A percentile compares a stretch with the other conserved stretches of the same genome.
Conservation (phyloP, 768 basidiomycete species). For the Trichaptum fuscoviolaceum region DNA sequence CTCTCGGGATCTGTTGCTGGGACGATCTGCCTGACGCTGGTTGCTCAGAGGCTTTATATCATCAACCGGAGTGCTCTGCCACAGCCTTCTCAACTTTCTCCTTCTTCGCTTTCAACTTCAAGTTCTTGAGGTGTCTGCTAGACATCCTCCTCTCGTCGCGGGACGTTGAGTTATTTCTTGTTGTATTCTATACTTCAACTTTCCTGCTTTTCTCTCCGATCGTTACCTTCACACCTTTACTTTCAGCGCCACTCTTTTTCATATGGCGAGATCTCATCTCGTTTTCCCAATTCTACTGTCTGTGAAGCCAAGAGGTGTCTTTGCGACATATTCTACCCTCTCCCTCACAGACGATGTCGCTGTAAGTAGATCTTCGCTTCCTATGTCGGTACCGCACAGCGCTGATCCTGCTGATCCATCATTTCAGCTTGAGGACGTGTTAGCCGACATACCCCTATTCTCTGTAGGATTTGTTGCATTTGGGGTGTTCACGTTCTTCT, state of each 20-base stretch:
- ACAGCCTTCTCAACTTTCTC: background rate
- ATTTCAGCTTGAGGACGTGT: conserved; percentile 46
- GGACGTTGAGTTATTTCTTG: background rate
- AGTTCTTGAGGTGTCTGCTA: background rate
- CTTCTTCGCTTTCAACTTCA: background rate
- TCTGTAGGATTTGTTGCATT: conserved; percentile 62
- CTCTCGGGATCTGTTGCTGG: background rate
- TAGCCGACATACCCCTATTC: conserved; percentile 64
- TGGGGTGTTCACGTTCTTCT: conserved; percentile 51
- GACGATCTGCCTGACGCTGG: conserved; percentile 1
- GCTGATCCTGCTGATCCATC: background rate
- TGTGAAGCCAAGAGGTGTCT: conserved; percentile 20
- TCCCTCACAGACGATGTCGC: conserved; percentile 37
- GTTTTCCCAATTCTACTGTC: conserved; percentile 8
- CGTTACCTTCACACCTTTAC: background rate
- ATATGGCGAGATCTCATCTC: conserved; percentile 1
- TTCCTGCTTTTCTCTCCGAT: background rate
- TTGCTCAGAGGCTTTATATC: background rate
- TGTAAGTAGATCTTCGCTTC: conserved; percentile 28
- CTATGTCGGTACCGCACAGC: background rate
- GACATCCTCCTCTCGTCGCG: background rate
- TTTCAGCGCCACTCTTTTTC: background rate
- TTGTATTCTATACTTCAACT: background rate
- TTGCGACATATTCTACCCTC: conserved; percentile 22
- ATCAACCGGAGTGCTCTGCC: background rate